Evolutionary conservation across 306 rosid species (phyloP).

Genomic region (Citrullus amarus): DNA sequence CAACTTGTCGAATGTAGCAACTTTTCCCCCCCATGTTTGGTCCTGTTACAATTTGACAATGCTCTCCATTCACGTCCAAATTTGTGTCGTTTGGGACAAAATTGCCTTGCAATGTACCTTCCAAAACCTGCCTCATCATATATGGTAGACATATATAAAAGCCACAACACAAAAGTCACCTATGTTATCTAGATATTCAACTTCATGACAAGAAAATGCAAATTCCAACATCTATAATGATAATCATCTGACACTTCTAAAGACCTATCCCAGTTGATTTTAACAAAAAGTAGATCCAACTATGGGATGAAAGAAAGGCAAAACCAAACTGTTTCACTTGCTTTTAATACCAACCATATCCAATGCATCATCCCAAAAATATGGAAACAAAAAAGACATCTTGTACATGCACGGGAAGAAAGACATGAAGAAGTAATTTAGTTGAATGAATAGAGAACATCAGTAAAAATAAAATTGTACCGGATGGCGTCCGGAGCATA

Average conservation of each 20-base stretch:
- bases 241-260: neutral
- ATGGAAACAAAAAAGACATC: neutral
- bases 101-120: constrained; percentile 58
- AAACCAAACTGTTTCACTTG: no score
- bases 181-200: neutral
- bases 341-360: neutral
- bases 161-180: neutral
- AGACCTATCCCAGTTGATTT: neutral
- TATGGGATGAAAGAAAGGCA: no score
- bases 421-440: constrained; percentile 2
- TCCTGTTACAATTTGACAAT: constrained; percentile 89
- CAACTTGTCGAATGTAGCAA: constrained; percentile 96
- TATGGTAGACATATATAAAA: neutral
- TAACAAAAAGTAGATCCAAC: no score
- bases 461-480: constrained; percentile 30
- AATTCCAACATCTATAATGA: neutral
- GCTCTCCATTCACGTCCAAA: constrained; percentile 51
- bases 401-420: neutral
- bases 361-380: neutral
- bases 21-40: constrained; percentile 99
- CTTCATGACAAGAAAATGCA: neutral
- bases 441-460: neutral
- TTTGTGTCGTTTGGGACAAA: constrained; percentile 87
- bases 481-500: constrained; percentile 81
- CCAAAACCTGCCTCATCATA: constrained; percentile 44